Evolutionary conservation across 306 rosid genomes (phyloP), one percentile per base, ranked within the genome.

Genomic region (Quercus alba): DNA sequence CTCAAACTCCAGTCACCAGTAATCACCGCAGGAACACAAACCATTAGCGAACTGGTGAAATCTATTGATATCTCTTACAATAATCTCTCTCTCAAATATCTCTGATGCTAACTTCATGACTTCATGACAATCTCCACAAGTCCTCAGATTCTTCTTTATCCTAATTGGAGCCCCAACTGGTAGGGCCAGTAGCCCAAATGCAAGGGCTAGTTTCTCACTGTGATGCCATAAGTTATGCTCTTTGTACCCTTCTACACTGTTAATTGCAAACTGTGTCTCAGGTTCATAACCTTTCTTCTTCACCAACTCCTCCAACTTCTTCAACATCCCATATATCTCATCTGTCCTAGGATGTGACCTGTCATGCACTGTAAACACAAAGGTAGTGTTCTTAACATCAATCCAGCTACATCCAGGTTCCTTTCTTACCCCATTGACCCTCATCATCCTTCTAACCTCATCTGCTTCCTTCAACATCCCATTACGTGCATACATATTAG

Each of bases 331-430:
- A 69, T 88, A 76, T 52, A 87, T 88, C 84, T 90, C 89, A 19
- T 70, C 67, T 19, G 85, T 90, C 83, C 79, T 76, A 25, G 85
- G 77, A 85, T 86, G 87, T 61, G 88, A 88, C 81, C 73, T 90
- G 73, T 87, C 91, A 76, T 85, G 82, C 68, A 51, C 91, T 33
- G 88, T 87, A 59, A 90, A 87, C 51, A 88, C 82, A 79, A 78
- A 78, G 73, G 89, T 85, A 70, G 20, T 78, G 75, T 85, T 84
- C 81, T 85, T 85, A 56, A 87, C 80, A 81, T 87, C 86, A 72
- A 90, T 85, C 90, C 91, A 90, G 69, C 92, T 87, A 72, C 88
- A 88, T 58, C 92, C 94, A 23, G 68, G 80, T 77, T 86, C 89
- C 73, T 90, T 88, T 75, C 88, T 87, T 70, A 85, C 86, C 72